Evolutionary conservation across 2,329 filamentous ascomycete species (phyloP).

Genomic region (Monosporascus sp.): DNA sequence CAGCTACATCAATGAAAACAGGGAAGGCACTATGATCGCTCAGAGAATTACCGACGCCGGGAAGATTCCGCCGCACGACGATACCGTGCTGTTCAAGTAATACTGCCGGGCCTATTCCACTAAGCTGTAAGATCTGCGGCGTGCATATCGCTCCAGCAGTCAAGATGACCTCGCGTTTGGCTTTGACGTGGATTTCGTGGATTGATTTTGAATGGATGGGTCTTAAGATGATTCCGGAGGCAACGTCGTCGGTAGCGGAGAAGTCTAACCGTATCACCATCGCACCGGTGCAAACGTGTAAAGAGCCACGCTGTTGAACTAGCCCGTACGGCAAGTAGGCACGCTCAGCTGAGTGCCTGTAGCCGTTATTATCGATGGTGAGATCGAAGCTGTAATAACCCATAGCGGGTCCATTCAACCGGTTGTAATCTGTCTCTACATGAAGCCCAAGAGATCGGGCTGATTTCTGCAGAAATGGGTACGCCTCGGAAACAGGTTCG

Average conservation of each 20-base stretch:
- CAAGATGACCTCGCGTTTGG: constrained; percentile 6
- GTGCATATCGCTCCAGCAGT: constrained; percentile 6
- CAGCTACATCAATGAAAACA: constrained; percentile 6
- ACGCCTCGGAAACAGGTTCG: constrained; percentile 4
- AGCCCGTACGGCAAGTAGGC: constrained; percentile 4
- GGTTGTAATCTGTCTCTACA: constrained; percentile 4
- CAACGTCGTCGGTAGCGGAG: neutral
- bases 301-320: no score
- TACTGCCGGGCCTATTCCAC: constrained; percentile 4
- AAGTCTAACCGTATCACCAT: constrained; percentile 4
- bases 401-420: constrained; percentile 2
- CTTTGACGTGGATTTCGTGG: neutral
- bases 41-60: constrained; percentile 4
- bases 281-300: constrained; percentile 3
- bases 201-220: neutral
- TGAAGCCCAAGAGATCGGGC: constrained; percentile 5
- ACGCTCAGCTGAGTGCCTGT: constrained; percentile 5
- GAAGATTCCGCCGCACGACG: constrained; percentile 3
- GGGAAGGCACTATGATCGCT: constrained; percentile 9
- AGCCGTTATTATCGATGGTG: constrained; percentile 4
- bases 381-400: constrained; percentile 7
- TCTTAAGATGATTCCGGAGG: constrained; percentile 3
- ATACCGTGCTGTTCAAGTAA: constrained; percentile 1
- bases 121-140: constrained; percentile 7
- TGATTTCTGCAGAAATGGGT: constrained; percentile 6